These are phyloP conservation scores for Protostelium mycophagum DNA, from an alignment of 78 protist species.

Conservation along the genomic window DNA sequence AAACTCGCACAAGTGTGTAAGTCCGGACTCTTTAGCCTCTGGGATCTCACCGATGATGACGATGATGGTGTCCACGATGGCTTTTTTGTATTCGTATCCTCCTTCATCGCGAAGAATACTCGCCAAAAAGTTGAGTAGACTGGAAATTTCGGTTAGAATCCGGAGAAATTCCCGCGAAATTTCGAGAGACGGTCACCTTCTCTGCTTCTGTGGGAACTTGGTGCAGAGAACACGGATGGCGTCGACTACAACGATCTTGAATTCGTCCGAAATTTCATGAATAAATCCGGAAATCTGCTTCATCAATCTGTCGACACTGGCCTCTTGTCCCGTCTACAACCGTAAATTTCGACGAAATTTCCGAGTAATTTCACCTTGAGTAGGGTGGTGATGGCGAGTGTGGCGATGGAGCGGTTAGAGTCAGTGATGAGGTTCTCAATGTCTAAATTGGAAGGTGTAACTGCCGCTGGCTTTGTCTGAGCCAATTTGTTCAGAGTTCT, in stretches of 20 bases:
- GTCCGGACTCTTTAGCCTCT: slow-evolving; percentile 73
- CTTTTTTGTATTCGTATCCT: slow-evolving; percentile 81
- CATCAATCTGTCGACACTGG: slow-evolving; percentile 90
- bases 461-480: slow-evolving; percentile 75
- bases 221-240: slow-evolving; percentile 83
- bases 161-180: slow-evolving; percentile 33
- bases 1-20: slow-evolving; percentile 91
- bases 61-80: slow-evolving; percentile 89
- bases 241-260: slow-evolving; percentile 89
- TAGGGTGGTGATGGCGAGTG: slow-evolving; percentile 96
- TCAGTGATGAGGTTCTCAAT: slow-evolving; percentile 92
- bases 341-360: background rate
- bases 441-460: slow-evolving; percentile 86
- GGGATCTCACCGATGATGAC: slow-evolving; percentile 70
- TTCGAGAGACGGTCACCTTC: background rate
- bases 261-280: slow-evolving; percentile 93
- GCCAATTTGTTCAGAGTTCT: slow-evolving; percentile 83
- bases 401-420: slow-evolving; percentile 92
- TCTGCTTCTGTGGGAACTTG: slow-evolving; percentile 80
- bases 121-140: slow-evolving; percentile 42
- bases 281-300: slow-evolving; percentile 90
- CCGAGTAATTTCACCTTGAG: slow-evolving; percentile 67
- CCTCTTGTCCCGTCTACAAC: slow-evolving; percentile 80
- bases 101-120: slow-evolving; percentile 82
- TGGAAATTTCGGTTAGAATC: background rate